These are phyloP conservation scores for Withania somnifera DNA, from an alignment of 305 asterid species.

Conservation along the genomic window DNA sequence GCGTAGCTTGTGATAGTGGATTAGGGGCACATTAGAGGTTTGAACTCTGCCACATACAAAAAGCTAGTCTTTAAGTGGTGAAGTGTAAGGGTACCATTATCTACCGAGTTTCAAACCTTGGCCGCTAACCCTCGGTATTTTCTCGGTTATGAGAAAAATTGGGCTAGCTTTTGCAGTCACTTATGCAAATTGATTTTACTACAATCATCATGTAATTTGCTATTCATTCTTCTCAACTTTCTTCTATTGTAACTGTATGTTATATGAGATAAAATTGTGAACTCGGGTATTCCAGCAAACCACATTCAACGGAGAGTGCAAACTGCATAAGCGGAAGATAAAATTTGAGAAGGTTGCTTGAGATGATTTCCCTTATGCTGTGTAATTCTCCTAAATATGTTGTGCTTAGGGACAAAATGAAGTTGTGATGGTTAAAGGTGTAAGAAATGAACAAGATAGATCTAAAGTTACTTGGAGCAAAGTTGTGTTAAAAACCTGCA, in stretches of 20 bases:
- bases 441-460: neutral
- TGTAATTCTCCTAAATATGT: neutral
- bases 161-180: neutral
- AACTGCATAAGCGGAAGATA: neutral
- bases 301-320: neutral
- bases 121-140: neutral
- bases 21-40: neutral
- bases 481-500: neutral
- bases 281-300: neutral
- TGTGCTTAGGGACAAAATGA: neutral
- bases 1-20: neutral
- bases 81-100: neutral
- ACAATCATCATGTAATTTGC: neutral
- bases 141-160: neutral
- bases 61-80: neutral
- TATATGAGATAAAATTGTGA: neutral
- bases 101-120: neutral
- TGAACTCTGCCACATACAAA: neutral
- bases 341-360: neutral
- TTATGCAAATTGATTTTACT: neutral
- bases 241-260: neutral
- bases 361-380: neutral
- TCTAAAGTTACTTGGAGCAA: neutral
- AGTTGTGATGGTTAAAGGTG: neutral
- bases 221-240: neutral